These are phyloP conservation scores for Epichloe baconii DNA, from an alignment of 2,329 filamentous ascomycete species.

Conservation along the genomic window DNA sequence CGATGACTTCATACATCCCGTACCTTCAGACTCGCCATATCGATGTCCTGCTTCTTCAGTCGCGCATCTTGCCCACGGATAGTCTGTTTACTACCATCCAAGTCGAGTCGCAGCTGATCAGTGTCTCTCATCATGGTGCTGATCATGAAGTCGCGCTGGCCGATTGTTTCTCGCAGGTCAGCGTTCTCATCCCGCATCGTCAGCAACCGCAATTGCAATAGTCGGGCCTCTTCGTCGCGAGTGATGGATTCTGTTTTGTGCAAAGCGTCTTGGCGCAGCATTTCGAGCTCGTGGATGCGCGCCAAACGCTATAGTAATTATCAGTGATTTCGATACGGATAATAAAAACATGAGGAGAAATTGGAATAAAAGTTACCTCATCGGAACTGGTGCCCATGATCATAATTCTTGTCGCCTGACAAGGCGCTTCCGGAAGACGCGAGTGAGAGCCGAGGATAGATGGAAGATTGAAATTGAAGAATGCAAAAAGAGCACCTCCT, in stretches of 20 bases:
- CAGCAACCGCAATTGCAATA: slow-evolving; percentile 54
- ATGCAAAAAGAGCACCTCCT: neutral
- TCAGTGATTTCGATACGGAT: slow-evolving; percentile 8
- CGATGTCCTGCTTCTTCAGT: slow-evolving; percentile 34
- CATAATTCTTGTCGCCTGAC: slow-evolving; percentile 3
- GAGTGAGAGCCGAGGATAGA: neutral
- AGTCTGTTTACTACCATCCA: slow-evolving; percentile 30
- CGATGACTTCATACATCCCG: neutral
- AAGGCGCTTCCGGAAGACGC: neutral
- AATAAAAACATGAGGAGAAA: neutral
- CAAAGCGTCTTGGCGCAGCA: slow-evolving; percentile 52
- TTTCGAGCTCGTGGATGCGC: slow-evolving; percentile 46
- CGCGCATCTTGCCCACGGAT: slow-evolving; percentile 32
- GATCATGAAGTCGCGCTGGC: slow-evolving; percentile 45
- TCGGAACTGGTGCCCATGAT: slow-evolving; percentile 15
- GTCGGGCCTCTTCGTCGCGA: slow-evolving; percentile 63
- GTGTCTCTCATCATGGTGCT: slow-evolving; percentile 29
- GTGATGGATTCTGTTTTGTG: slow-evolving; percentile 54
- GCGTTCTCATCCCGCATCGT: slow-evolving; percentile 66
- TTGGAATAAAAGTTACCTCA: slow-evolving; percentile 12
- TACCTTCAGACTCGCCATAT: slow-evolving; percentile 37
- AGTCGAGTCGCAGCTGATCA: slow-evolving; percentile 26
- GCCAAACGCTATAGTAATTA: slow-evolving; percentile 25
- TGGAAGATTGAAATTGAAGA: neutral
- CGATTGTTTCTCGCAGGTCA: slow-evolving; percentile 49